A percentile compares a stretch with the other conserved stretches of the same genome.
Conservation (phyloP, 1,284 basidiomycete species). For the Apiotrichum montevideense region DNA sequence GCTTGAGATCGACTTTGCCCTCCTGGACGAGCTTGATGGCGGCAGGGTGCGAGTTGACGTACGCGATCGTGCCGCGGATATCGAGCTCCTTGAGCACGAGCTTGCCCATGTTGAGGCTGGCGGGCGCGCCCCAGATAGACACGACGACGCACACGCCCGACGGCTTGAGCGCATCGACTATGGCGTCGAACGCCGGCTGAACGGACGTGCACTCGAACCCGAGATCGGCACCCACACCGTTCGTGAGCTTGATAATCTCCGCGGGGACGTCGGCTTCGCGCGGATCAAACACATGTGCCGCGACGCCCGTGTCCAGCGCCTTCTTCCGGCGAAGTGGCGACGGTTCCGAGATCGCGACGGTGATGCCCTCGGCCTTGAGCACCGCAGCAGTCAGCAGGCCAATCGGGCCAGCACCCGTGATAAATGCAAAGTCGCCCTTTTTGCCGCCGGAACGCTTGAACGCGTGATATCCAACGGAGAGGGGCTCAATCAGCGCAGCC, state of each 20-base stretch:
- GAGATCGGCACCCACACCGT: constrained; percentile 12
- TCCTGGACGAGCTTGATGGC: constrained; percentile 15
- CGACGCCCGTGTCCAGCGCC: constrained; percentile 13
- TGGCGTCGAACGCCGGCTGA: constrained; percentile 13
- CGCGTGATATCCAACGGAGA: constrained; percentile 14
- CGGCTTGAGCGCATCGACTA: constrained; percentile 11
- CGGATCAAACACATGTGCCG: constrained; percentile 11
- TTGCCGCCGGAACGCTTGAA: constrained; percentile 10
- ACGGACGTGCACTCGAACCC: constrained; percentile 18
- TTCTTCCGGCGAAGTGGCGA: constrained; percentile 6
- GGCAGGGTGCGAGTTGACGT: constrained; percentile 13
- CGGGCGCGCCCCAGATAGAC: constrained; percentile 12
- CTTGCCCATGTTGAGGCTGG: constrained; percentile 10
- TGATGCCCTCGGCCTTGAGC: constrained; percentile 16
- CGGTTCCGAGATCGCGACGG: constrained; percentile 12
- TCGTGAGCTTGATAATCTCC: neutral
- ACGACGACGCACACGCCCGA: constrained; percentile 12
- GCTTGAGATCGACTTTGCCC: constrained; percentile 14
- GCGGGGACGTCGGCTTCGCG: constrained; percentile 7
- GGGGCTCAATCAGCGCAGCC: constrained; percentile 18
- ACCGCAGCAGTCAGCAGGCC: constrained; percentile 16
- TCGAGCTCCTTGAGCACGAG: constrained; percentile 18
- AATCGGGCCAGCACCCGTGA: constrained; percentile 14
- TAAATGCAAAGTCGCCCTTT: constrained; percentile 15
- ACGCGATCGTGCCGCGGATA: constrained; percentile 14